Conservation (phyloP, 2,329 filamentous ascomycete genomes). For the Fusarium newnesense region DNA sequence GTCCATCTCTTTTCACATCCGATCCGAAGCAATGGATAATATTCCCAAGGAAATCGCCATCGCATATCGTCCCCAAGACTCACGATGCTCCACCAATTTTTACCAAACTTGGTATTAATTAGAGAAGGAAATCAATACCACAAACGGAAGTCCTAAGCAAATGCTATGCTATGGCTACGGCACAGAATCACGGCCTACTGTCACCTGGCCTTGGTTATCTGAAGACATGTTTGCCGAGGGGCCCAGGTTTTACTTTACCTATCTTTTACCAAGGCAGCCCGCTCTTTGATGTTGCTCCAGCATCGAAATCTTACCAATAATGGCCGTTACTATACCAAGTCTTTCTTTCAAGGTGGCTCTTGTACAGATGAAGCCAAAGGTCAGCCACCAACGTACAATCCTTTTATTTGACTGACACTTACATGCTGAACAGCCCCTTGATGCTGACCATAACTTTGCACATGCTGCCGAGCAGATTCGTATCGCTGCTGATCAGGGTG, state of each 20-base stretch:
- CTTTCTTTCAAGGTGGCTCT: slow-evolving; percentile 34
- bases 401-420: neutral
- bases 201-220: neutral
- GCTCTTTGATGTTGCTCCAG: neutral
- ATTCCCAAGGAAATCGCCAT: neutral
- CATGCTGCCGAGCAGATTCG: slow-evolving; percentile 31
- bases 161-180: neutral
- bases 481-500: slow-evolving; percentile 22
- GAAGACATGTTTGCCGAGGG: neutral
- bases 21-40: neutral
- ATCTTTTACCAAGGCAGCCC: neutral
- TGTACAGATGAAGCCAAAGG: slow-evolving; percentile 39
- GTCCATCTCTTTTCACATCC: neutral
- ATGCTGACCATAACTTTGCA: slow-evolving; percentile 34
- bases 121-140: slow-evolving; percentile 25
- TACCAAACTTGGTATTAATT: slow-evolving; percentile 12
- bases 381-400: neutral
- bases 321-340: slow-evolving; percentile 16
- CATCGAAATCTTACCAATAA: slow-evolving; percentile 1
- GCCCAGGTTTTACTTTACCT: neutral
- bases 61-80: neutral
- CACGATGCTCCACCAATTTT: slow-evolving; percentile 13
- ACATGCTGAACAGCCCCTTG: slow-evolving; percentile 26
- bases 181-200: neutral
- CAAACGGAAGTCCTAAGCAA: slow-evolving; percentile 4